Evolutionary conservation across 2,329 filamentous ascomycete species (phyloP).

Genomic region (Hypocrella siamensis): DNA sequence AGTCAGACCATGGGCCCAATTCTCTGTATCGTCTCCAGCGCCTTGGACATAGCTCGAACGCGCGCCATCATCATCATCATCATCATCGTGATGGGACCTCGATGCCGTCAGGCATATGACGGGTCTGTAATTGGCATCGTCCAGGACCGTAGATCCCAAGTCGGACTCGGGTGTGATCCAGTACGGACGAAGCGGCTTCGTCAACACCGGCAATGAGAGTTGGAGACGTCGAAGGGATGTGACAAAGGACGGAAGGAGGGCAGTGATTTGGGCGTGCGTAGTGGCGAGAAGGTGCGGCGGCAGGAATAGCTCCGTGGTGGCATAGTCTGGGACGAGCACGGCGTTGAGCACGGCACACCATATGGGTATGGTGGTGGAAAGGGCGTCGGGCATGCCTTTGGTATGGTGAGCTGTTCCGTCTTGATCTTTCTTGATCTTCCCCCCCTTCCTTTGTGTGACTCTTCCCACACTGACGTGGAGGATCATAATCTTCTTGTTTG

Average conservation of each 20-base stretch:
- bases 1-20: constrained; percentile 74
- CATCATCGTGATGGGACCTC: constrained; percentile 49
- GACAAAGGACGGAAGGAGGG: constrained; percentile 40
- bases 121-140: constrained; percentile 49
- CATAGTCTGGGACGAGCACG: constrained; percentile 50
- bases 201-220: constrained; percentile 39
- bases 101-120: constrained; percentile 81
- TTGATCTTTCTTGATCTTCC: no score
- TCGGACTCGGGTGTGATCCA: constrained; percentile 60
- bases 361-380: constrained; percentile 85
- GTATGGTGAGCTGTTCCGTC: background rate
- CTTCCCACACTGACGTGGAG: no score
- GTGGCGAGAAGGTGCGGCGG: constrained; percentile 56
- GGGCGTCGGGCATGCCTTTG: constrained; percentile 74
- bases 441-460: no score
- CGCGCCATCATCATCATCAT: constrained; percentile 46
- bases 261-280: constrained; percentile 63
- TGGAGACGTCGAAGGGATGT: constrained; percentile 36
- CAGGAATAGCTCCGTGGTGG: constrained; percentile 40
- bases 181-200: constrained; percentile 58
- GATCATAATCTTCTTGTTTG: background rate
- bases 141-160: constrained; percentile 22
- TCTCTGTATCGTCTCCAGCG: constrained; percentile 86
- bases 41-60: constrained; percentile 74
- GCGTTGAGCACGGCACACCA: constrained; percentile 84